phyloP scores from a whole-genome alignment of 805 yeast genomes.

The Brettanomyces nanus region DNA sequence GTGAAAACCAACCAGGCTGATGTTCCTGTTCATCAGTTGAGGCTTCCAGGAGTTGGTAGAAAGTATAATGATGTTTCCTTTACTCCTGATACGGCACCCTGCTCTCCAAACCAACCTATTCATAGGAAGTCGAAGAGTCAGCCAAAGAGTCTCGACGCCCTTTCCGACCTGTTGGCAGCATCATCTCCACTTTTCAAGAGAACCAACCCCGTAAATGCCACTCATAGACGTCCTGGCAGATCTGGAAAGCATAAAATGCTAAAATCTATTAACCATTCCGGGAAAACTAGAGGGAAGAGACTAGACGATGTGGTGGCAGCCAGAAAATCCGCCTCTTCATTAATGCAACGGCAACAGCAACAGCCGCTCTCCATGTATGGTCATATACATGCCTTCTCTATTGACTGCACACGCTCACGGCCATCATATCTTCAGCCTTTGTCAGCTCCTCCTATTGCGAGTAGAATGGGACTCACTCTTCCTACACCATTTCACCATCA shows the following conservation, averaged over 20 bases:
- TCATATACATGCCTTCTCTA: background rate
- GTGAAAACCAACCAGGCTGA: conserved; percentile 38
- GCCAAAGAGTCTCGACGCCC: conserved; percentile 17
- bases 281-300: too few species aligned
- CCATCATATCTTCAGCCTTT: background rate
- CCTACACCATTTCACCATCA: conserved; percentile 4
- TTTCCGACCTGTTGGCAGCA: conserved; percentile 29
- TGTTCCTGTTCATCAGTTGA: conserved; percentile 25
- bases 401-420: background rate
- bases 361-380: too few species aligned
- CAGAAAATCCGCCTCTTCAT: too few species aligned
- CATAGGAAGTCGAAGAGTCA: conserved; percentile 12
- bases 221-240: conserved; percentile 1
- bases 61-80: background rate
- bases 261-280: too few species aligned
- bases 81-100: background rate
- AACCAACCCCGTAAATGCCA: background rate
- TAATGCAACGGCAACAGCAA: too few species aligned
- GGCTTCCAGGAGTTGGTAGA: conserved; percentile 10
- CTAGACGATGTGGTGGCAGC: conserved; percentile 1
- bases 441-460: conserved; percentile 17
- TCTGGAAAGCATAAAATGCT: background rate
- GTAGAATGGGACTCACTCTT: background rate
- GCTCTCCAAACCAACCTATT: conserved; percentile 1
- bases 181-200: conserved; percentile 19